phyloP scores from a whole-genome alignment of 1,284 basidiomycete genomes.

The Boletellus deceptivus region DNA sequence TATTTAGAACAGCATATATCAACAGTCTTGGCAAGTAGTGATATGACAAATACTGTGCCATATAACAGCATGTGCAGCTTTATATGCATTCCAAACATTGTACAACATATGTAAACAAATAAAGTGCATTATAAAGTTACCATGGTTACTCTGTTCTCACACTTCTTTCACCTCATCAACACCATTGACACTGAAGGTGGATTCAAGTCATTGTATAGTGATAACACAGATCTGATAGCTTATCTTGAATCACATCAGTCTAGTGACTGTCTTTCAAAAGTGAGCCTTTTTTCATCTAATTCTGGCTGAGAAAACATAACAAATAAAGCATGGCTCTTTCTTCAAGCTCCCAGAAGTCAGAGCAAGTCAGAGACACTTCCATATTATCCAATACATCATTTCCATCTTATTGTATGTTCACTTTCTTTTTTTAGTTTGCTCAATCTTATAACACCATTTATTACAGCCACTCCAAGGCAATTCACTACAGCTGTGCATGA shows the following conservation, averaged over 20 bases:
- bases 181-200: slow-evolving; percentile 5
- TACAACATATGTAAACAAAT: slow-evolving; percentile 20
- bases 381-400: slow-evolving; percentile 1
- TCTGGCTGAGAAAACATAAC: neutral
- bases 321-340: slow-evolving; percentile 15
- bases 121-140: slow-evolving; percentile 7
- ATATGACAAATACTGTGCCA: neutral
- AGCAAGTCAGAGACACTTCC: slow-evolving; percentile 7
- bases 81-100: slow-evolving; percentile 4
- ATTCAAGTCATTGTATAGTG: neutral
- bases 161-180: neutral
- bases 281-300: neutral
- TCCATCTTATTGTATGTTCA: slow-evolving; percentile 16
- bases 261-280: neutral
- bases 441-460: neutral
- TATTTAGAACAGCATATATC: neutral
- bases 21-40: neutral
- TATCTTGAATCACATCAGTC: neutral
- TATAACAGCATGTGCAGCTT: neutral
- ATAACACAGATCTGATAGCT: neutral
- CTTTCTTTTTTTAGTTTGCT: neutral
- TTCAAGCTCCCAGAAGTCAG: slow-evolving; percentile 13
- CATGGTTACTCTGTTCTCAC: neutral
- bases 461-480: slow-evolving; percentile 21
- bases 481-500: slow-evolving; percentile 9